These are phyloP conservation scores for Ziziphus jujuba DNA, from an alignment of 306 rosid genomes.

Conservation along the genomic window DNA sequence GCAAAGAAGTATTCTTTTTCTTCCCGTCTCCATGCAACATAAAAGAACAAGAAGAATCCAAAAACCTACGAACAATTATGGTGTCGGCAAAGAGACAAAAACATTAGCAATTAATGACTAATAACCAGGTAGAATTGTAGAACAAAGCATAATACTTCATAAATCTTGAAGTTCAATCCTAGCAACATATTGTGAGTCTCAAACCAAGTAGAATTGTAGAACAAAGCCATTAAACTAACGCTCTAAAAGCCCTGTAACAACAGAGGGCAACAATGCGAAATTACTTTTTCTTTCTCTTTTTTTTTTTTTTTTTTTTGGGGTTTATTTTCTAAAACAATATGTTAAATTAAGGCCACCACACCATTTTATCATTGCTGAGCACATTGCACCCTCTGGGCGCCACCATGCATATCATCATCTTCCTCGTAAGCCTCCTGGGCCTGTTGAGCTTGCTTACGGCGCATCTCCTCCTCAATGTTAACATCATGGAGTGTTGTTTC, in stretches of 20 bases:
- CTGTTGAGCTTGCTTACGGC: constrained; percentile 68
- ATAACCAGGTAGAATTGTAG: too few relatives aligned
- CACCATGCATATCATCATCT: constrained; percentile 92
- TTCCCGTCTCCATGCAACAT: too few relatives aligned
- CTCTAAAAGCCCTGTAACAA: background rate
- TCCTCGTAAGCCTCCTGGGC: constrained; percentile 79
- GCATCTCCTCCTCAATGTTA: constrained; percentile 81
- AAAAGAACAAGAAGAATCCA: too few relatives aligned
- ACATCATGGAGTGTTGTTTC: constrained; percentile 95
- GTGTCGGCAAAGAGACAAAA: too few relatives aligned
- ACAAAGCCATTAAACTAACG: background rate
- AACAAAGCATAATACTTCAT: too few relatives aligned
- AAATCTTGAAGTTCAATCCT: too few relatives aligned
- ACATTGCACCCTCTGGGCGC: constrained; percentile 94
- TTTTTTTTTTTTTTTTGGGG: too few relatives aligned
- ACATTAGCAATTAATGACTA: too few relatives aligned
- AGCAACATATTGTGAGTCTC: too few relatives aligned
- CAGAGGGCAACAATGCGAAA: background rate
- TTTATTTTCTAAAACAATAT: constrained; percentile 7
- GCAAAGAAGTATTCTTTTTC: too few relatives aligned
- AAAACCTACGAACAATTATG: too few relatives aligned
- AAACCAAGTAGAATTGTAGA: background rate
- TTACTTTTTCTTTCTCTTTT: background rate
- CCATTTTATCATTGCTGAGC: constrained; percentile 53
- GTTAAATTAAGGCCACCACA: background rate